Base-by-base conservation (phyloP, 176 grass and related monocot species). In the Eleusine coracana region DNA sequence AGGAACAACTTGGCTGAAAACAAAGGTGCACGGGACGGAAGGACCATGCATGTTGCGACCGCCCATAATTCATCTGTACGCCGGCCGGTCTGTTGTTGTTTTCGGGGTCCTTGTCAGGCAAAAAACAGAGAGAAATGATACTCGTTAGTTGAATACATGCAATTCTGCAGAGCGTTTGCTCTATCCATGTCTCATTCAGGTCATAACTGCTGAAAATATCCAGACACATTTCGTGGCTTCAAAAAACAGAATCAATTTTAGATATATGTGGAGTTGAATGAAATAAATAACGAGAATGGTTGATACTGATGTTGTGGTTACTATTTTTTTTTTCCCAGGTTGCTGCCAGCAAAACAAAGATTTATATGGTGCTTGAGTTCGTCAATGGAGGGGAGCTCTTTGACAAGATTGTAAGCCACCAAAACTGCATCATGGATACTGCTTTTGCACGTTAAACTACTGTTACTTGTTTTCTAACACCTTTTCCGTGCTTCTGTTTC, bases 321-420 rank as follows among this genome's bases (percentile, higher is more conserved):
- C 23, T 55, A 6, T 49, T 28, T 25, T 50, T 80, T 80, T 84
- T 67, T 20, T 34, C 2, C 31, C 67, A 97, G 94, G 94, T 97
- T 20, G 90, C 80, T 37, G 94, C 91, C 67, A 97, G 91, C 77
- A 97, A 93, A 71, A 97, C 91, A 2, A 97, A 97, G 85, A 97
- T 97, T 66, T 97, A 93, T 31, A 97, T 97, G 94, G 86, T 97
- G 37, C 94, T 97, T 15, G 94, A 97, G 71, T 97, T 83, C 42
- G 86, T 97, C 5, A 81, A 97, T 17, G 94, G 94, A 10, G 94
- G 94, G 10, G 94, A 97, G 87, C 82, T 97, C 42, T 97, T 97
- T 6, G 94, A 97, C 76, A 88, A 80, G 85, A 97, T 97, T 74
- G 94, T 97, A 93, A 91, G 94, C 34, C 34, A 69, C 76, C 6